Conservation (phyloP, 192 early-diverging fungal species). For the Coemansia nantahalensis region DNA sequence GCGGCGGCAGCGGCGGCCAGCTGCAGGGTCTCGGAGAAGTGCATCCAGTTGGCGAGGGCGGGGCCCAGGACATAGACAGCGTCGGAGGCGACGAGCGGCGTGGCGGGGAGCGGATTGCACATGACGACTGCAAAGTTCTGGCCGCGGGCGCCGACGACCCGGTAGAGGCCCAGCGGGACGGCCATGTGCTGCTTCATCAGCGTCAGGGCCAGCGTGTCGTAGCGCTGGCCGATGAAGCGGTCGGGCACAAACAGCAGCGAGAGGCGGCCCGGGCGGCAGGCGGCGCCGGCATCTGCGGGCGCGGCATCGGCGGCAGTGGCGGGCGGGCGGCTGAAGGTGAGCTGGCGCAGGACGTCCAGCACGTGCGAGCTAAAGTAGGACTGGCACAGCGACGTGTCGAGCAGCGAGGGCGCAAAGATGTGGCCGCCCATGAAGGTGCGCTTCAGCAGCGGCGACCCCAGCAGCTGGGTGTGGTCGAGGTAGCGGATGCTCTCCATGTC, state of each 20-base stretch:
- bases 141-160: conserved; percentile 25
- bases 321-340: conserved; percentile 52
- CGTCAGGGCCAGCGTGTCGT: conserved; percentile 39
- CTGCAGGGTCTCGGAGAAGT: conserved; percentile 21
- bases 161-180: conserved; percentile 45
- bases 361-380: conserved; percentile 54
- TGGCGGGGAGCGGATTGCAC: conserved; percentile 41
- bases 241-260: conserved; percentile 28
- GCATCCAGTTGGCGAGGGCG: conserved; percentile 27
- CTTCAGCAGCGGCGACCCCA: conserved; percentile 43
- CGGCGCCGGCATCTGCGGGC: not conserved
- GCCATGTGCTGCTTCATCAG: conserved; percentile 45
- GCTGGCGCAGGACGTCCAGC: conserved; percentile 37
- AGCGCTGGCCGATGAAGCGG: conserved; percentile 30
- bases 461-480: conserved; percentile 46
- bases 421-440: conserved; percentile 52
- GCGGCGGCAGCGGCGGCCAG: not conserved
- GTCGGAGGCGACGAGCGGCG: conserved; percentile 15
- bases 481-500: conserved; percentile 42
- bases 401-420: conserved; percentile 45
- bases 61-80: conserved; percentile 48
- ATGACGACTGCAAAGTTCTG: conserved; percentile 44
- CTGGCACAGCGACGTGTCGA: conserved; percentile 48
- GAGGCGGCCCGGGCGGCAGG: conserved; percentile 9
- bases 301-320: no score